A percentile compares a stretch with the other conserved stretches of the same genome.
These are phyloP conservation scores for Claviceps digitariae DNA, from an alignment of 2,329 filamentous ascomycete genomes.

Conservation along the genomic window DNA sequence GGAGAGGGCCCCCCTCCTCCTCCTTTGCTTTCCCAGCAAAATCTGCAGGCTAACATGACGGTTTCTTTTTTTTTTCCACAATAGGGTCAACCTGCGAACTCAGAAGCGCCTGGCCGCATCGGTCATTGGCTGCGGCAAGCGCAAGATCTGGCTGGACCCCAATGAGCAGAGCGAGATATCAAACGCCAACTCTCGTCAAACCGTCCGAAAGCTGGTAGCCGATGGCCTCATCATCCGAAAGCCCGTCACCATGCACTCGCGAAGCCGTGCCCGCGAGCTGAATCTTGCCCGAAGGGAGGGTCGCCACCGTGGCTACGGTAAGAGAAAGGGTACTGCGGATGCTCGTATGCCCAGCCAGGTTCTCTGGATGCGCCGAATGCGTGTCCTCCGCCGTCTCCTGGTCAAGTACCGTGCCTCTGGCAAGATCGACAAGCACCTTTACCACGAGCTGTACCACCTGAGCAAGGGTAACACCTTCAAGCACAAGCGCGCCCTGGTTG, in stretches of 20 bases:
- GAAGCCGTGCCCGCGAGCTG: conserved; percentile 88
- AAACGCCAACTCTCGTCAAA: conserved; percentile 99
- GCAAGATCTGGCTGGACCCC: conserved; percentile 99
- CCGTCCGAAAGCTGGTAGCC: conserved; percentile 97
- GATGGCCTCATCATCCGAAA: conserved; percentile 99
- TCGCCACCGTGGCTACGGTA: conserved; percentile 98
- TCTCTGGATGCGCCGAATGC: conserved; percentile 98
- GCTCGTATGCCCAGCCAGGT: conserved; percentile 98
- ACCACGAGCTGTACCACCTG: conserved; percentile 99
- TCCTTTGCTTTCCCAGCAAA: no score
- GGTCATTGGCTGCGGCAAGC: conserved; percentile 97
- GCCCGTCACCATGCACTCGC: conserved; percentile 99
- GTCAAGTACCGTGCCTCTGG: conserved; percentile 99
- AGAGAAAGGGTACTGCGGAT: conserved; percentile 99
- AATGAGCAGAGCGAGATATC: conserved; percentile 99
- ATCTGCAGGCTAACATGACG: conserved; percentile 15
- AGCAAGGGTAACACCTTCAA: conserved; percentile 99
- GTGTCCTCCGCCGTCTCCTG: conserved; percentile 95
- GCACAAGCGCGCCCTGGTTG: conserved; percentile 99
- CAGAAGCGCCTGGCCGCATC: conserved; percentile 99
- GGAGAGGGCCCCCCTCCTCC: no score
- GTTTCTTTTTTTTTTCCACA: conserved; percentile 7
- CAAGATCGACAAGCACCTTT: conserved; percentile 99
- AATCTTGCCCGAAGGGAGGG: conserved; percentile 89
- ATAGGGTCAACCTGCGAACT: conserved; percentile 97